Base-by-base conservation (phyloP, 208 protist species). In the Wallacemonas sp. region DNA sequence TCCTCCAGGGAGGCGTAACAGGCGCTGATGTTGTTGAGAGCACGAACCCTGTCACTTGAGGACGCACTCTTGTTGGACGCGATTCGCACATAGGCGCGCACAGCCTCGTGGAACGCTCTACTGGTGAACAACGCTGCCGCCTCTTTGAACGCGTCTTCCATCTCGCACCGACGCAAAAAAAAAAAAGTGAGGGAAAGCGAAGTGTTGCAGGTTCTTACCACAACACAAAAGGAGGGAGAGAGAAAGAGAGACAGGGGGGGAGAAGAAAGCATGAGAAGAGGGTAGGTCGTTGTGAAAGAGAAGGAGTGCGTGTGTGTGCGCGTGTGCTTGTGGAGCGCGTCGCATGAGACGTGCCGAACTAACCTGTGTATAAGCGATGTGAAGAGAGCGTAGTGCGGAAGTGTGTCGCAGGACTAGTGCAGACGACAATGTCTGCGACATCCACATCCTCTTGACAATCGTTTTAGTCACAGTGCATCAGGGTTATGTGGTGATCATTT, bases 1-100 rank as follows among this genome's bases (percentile, higher is more conserved):
- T 90, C 70, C 24, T 81, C 52, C 32, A 81, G 29, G 12, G 83
- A 70, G 11, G 87, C 87, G 60, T 90, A 87, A 63, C 90, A 96
- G 0, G 78, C 87, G 54, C 90, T 96, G 38, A 85, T 76, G 67
- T 96, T 96, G 70, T 80, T 91, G 27, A 84, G 68, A 2, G 87
- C 90, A 2, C 90, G 85, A 5, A 81, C 76, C 32, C 76, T 72
- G 34, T 86, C 72, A 12, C 41, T 56, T 12, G 17, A 30, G 27
- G 77, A 48, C 32, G 70, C 58, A 2, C 5, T 24, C 17, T 60
- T 14, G 34, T 66, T 11, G 14, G 66, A 48, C 26, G 63, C 71
- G 34, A 95, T 82, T 19, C 33, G 43, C 1, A 58, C 49, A 66
- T 95, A 95, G 6, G 63, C 66, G 11, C 57, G 65, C 36, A 90